Base-by-base conservation (phyloP, 2,329 filamentous ascomycete genomes). In the Cercospora sesami region DNA sequence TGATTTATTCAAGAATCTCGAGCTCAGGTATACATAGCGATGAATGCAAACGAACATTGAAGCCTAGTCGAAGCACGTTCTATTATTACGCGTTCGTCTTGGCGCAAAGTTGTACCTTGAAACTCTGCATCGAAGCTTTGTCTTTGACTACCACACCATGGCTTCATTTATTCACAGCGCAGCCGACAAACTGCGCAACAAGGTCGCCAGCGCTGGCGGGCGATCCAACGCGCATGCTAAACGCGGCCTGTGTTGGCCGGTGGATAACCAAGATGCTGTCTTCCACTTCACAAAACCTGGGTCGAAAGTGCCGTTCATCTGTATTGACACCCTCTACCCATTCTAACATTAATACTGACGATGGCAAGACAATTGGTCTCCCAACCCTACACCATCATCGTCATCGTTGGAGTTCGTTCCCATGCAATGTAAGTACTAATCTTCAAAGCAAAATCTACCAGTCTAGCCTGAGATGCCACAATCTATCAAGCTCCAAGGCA, bases 161-260 rank as follows among this genome's bases (percentile, higher is more conserved):
- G 64, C 66, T 12, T 28, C 26, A 30, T 64, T 68, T 31, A n/a
- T 68, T 18, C 66, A 62, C 45, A 61, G 48, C 48, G 61, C 63
- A 60, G 61, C 66, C 28, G 62, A 61, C n/a, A 64, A 65, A 28
- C 33, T 68, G 16, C 57, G 63, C 6, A 45, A 55, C 42, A 64
- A 62, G 45, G 57, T 60, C 14, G 30, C 31, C 18, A 42, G 48
- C 30, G n/a, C 7, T 21, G 12, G 23, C n/a, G 31, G 28, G 18
- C 45, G 21, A n/a, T 33, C 48, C 31, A 16, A 18, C 18, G 36
- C 26, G 12, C 23, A 42, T 45, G 69, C 70, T n/a, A 78, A 78
- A 69, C 72, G 76, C 30, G 76, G 76, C 31, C 75, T 78, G 45
- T 75, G 73, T 70, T 78, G 76, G 76, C 76, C 76, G 3, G 69